A percentile compares a stretch with the other conserved stretches of the same genome.
phyloP scores from a whole-genome alignment of 1,284 basidiomycete species.

The Retiboletus fuscus region DNA sequence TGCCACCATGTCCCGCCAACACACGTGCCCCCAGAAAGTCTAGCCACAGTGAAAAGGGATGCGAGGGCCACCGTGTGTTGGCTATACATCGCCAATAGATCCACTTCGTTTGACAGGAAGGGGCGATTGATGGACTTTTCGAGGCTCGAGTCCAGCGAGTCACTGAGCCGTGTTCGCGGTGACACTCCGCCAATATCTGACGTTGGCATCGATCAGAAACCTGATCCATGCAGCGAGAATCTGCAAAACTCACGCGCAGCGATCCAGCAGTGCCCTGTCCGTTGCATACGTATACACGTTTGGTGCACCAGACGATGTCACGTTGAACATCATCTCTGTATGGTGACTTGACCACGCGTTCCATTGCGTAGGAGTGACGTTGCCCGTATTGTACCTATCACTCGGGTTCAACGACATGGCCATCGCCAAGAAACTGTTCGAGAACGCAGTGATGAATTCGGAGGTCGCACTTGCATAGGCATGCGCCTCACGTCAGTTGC shows the following conservation, averaged over 20 bases:
- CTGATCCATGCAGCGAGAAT: no score
- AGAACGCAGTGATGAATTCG: conserved; percentile 39
- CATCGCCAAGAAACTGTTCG: conserved; percentile 40
- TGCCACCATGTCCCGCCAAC: neutral
- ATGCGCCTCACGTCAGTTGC: no score
- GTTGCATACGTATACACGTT: conserved; percentile 22
- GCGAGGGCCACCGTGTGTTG: conserved; percentile 12
- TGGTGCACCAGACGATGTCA: conserved; percentile 17
- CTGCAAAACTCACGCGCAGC: conserved; percentile 46
- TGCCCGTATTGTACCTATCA: conserved; percentile 28
- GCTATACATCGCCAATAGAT: neutral
- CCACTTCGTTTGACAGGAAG: neutral
- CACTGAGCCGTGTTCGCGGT: no score
- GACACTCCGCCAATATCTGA: no score
- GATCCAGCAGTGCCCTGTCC: conserved; percentile 26
- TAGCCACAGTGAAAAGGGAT: neutral
- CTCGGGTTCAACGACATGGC: conserved; percentile 31
- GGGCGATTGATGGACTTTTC: neutral
- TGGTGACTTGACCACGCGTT: conserved; percentile 18
- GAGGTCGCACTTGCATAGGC: conserved; percentile 32
- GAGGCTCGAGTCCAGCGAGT: conserved; percentile 10
- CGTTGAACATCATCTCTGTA: conserved; percentile 29
- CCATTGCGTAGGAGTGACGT: conserved; percentile 38
- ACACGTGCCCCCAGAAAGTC: conserved; percentile 1
- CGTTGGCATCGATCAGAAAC: no score